phyloP scores from a whole-genome alignment of 1,284 basidiomycete species.

The Cryptococcus sp. region DNA sequence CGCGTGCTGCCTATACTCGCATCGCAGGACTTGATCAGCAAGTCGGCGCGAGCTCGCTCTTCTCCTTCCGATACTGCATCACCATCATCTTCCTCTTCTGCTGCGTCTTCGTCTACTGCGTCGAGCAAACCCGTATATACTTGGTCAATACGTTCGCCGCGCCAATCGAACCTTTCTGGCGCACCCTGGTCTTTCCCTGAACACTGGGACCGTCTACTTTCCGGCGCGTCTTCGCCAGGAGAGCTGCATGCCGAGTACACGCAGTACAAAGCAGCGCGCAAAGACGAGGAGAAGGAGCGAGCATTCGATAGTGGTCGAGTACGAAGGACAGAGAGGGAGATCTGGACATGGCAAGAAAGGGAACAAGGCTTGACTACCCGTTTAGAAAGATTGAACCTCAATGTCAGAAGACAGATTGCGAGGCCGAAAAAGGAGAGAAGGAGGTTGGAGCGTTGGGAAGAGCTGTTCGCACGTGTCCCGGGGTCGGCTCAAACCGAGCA shows the following conservation, averaged over 20 bases:
- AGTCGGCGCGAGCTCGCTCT: conserved; percentile 12
- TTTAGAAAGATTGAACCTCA: conserved; percentile 40
- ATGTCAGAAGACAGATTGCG: conserved; percentile 25
- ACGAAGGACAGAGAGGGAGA: conserved; percentile 26
- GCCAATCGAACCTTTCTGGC: background rate
- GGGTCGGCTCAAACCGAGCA: background rate
- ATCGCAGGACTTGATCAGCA: conserved; percentile 38
- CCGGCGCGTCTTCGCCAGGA: conserved; percentile 11
- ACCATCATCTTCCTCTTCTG: conserved; percentile 3
- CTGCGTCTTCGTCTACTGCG: conserved; percentile 3
- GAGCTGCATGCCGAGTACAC: conserved; percentile 1
- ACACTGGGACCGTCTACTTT: conserved; percentile 28
- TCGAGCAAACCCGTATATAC: conserved; percentile 10
- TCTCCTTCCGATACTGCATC: background rate
- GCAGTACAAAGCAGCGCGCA: conserved; percentile 1
- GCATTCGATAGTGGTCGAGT: conserved; percentile 4
- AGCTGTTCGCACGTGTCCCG: background rate
- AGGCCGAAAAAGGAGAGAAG: conserved; percentile 35
- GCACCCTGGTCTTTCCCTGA: conserved; percentile 7
- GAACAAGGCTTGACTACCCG: conserved; percentile 32
- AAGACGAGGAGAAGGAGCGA: conserved; percentile 10
- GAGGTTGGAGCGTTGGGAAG: conserved; percentile 5
- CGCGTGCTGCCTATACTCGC: conserved; percentile 42
- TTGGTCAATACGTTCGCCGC: conserved; percentile 15
- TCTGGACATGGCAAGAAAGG: conserved; percentile 31